Evolutionary conservation across 1,284 basidiomycete genomes (phyloP), one percentile per base, ranked within the genome.

Genomic region (Tilletia indica): DNA sequence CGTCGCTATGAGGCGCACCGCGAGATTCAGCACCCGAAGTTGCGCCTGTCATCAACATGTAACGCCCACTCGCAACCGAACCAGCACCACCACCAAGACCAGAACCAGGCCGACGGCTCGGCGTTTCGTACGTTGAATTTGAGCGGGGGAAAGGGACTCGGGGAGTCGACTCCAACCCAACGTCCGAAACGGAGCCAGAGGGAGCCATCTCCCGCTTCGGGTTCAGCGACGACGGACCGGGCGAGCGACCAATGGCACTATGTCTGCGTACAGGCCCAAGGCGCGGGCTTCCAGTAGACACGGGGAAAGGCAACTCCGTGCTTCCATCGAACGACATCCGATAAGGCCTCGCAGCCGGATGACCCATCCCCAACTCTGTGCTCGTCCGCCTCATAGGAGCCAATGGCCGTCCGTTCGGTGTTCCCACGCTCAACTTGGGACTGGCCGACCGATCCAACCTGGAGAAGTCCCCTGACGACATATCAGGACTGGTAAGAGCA

Each of bases 171-270:
- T 39, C 74, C 72, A 51, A 58, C 48, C 19, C 64, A 66, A 6
- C 73, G 47, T 49, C 66, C 51, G 39, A 68, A n/a, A 48, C 63
- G 58, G 9, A 74, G 69, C 34, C 69, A 69, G 51, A 77, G 69
- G 4, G 11, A 34, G 74, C 67, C 0, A 76, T 74, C 63, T 80
- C 78, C 56, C 78, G 77, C 34, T 74, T 74, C 12, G 77, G 78
- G 45, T 80, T 80, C 51, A 80, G 75, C 68, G 78, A 69, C 42
- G 78, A 80, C 16, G 77, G 76, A 8, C 74, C 74, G 8, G 74
- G 61, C 47, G 76, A 70, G 9, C 79, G 78, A 19, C 76, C 77
- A 21, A 67, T 42, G n/a, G 38, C 34, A 67, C 80, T 81, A 72
- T 81, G 78, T 5, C 80, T 73, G 14, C 80, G 36, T 1, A 73